Percentiles rank a stretch among this genome's conserved stretches.
Conservation (phyloP, 106 monocot genomes). For the Apostasia shenzhenica region DNA sequence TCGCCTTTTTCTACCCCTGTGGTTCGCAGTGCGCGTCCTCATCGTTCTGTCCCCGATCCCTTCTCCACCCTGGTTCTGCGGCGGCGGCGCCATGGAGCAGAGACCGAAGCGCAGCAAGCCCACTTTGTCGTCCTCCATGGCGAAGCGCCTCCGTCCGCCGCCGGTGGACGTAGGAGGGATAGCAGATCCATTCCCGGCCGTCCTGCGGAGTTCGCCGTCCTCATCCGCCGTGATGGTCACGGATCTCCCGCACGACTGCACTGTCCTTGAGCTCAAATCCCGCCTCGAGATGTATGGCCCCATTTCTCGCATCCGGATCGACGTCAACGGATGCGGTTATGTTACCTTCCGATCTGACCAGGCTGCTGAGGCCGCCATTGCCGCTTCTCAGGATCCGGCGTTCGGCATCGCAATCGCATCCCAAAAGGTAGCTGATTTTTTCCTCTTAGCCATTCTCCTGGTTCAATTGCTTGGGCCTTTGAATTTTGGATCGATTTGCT, state of each 20-base stretch:
- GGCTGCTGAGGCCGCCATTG: constrained; percentile 51
- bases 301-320: constrained; percentile 63
- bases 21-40: no score
- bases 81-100: constrained; percentile 3
- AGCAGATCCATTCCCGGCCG: background rate
- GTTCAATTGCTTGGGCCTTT: background rate
- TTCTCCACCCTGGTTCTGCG: no score
- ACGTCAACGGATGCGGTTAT: constrained; percentile 34
- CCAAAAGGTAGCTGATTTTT: constrained; percentile 25
- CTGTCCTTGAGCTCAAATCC: constrained; percentile 79
- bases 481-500: no score
- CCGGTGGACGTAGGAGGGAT: background rate
- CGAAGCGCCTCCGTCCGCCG: background rate
- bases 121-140: background rate
- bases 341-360: constrained; percentile 61
- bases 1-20: no score
- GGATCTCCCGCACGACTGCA: constrained; percentile 57
- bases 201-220: constrained; percentile 19
- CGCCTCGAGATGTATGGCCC: constrained; percentile 73
- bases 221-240: constrained; percentile 49
- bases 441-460: background rate
- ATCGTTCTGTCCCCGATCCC: no score
- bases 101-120: background rate
- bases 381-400: constrained; percentile 43
- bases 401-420: constrained; percentile 49